phyloP scores from a whole-genome alignment of 805 yeast genomes.

The Teunomyces stri region DNA sequence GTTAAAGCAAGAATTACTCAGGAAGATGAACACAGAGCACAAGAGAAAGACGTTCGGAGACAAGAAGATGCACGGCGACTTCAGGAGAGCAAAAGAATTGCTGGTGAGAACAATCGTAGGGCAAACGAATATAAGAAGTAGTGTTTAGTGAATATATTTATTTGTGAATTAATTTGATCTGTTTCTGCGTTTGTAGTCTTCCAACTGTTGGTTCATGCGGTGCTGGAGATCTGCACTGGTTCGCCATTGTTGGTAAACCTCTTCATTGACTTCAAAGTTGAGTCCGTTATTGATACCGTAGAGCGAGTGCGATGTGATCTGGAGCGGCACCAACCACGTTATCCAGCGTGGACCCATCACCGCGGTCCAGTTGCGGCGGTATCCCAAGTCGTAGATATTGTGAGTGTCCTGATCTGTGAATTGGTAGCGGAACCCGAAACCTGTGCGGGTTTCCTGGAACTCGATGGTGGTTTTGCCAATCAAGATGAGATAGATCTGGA shows the following conservation, averaged over 20 bases:
- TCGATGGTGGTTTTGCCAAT: conserved; percentile 82
- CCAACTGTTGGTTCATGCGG: conserved; percentile 42
- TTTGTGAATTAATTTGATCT: too few relatives aligned
- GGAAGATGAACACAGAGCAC: too few relatives aligned
- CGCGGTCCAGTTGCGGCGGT: conserved; percentile 54
- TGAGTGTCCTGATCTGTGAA: conserved; percentile 43
- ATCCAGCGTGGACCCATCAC: conserved; percentile 69
- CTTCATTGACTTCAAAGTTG: conserved; percentile 48
- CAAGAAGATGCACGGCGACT: too few relatives aligned
- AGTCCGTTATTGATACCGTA: conserved; percentile 43
- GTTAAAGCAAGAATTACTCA: too few relatives aligned
- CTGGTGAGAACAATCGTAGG: too few relatives aligned
- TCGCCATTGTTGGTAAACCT: conserved; percentile 37
- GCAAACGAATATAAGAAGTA: too few relatives aligned
- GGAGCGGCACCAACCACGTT: conserved; percentile 71
- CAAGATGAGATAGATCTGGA: conserved; percentile 57
- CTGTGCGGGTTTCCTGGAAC: conserved; percentile 48
- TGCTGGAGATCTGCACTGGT: conserved; percentile 45
- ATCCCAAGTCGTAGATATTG: conserved; percentile 78
- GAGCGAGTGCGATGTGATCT: conserved; percentile 19
- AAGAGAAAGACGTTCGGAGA: too few relatives aligned
- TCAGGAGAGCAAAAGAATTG: too few relatives aligned
- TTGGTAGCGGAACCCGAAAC: conserved; percentile 24
- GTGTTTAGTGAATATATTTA: too few relatives aligned
- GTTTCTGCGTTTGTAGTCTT: conserved; percentile 8